Percentiles rank a stretch among this genome's conserved stretches.
Conservation (phyloP, 352 stramenopile species). For the Pilasporangium apinafurcum region DNA sequence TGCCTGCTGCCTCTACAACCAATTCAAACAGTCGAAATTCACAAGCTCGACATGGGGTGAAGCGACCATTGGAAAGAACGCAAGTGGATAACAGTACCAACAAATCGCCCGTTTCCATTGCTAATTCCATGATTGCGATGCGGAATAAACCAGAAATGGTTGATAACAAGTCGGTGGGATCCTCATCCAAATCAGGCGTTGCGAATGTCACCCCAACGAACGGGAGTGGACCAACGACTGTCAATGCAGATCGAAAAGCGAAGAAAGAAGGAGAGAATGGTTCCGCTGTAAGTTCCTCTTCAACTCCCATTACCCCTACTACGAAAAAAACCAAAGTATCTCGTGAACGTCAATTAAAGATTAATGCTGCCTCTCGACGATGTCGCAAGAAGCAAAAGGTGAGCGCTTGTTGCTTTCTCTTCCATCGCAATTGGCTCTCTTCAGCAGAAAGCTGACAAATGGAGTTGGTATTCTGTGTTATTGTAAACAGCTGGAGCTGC, state of each 20-base stretch:
- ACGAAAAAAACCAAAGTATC: constrained; percentile 83
- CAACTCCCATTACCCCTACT: constrained; percentile 9
- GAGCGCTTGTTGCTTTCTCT: background rate
- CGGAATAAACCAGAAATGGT: constrained; percentile 13
- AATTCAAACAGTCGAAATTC: background rate
- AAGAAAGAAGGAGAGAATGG: constrained; percentile 22
- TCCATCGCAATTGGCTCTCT: too few relatives aligned
- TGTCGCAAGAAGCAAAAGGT: constrained; percentile 86
- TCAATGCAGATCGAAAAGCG: constrained; percentile 1
- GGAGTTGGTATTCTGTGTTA: background rate
- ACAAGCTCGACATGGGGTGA: constrained; percentile 38
- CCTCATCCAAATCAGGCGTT: constrained; percentile 12
- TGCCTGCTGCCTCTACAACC: background rate
- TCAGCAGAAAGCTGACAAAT: too few relatives aligned
- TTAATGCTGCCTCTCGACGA: constrained; percentile 74
- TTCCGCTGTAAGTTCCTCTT: background rate
- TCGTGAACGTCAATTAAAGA: constrained; percentile 81
- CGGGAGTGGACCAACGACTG: background rate
- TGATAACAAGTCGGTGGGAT: constrained; percentile 1
- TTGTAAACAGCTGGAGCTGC: constrained; percentile 43
- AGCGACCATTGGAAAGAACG: constrained; percentile 29
- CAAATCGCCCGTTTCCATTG: constrained; percentile 37
- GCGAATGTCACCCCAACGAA: background rate
- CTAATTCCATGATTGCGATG: constrained; percentile 73
- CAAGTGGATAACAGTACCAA: constrained; percentile 10